phyloP scores from a whole-genome alignment of 2,329 filamentous ascomycete genomes.

The Daldinia sp. region DNA sequence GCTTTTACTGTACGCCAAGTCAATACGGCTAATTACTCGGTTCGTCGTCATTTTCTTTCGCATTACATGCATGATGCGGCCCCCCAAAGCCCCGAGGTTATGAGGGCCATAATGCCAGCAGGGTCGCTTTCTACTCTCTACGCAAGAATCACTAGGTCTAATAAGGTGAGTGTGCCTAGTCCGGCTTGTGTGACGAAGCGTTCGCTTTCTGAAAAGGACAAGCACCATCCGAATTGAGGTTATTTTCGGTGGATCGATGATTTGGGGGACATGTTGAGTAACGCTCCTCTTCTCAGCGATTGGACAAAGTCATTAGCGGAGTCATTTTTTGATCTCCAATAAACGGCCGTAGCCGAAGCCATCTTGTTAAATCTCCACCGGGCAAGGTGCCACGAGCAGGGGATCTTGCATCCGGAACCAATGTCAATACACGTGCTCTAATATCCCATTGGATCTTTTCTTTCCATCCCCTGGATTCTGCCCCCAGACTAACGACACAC shows the following conservation, averaged over 20 bases:
- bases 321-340: conserved; percentile 41
- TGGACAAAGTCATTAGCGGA: conserved; percentile 24
- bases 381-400: conserved; percentile 32
- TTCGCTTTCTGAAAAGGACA: conserved; percentile 1
- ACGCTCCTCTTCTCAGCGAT: conserved; percentile 25
- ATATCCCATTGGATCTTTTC: conserved; percentile 38
- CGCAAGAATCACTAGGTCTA: conserved; percentile 23
- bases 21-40: conserved; percentile 31
- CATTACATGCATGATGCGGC: conserved; percentile 21
- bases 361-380: conserved; percentile 20
- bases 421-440: conserved; percentile 39
- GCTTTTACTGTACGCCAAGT: conserved; percentile 7
- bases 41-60: conserved; percentile 14
- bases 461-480: conserved; percentile 30
- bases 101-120: not conserved
- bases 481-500: conserved; percentile 19
- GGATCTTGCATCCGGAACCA: conserved; percentile 38
- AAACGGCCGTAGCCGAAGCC: conserved; percentile 40
- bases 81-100: conserved; percentile 16
- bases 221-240: conserved; percentile 15
- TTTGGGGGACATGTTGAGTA: conserved; percentile 22
- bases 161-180: conserved; percentile 1
- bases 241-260: conserved; percentile 11
- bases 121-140: conserved; percentile 11
- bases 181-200: conserved; percentile 23